A percentile compares a stretch with the other conserved stretches of the same genome.
These are phyloP conservation scores for Alternaria ventricosa DNA, from an alignment of 2,329 filamentous ascomycete genomes.

Conservation along the genomic window DNA sequence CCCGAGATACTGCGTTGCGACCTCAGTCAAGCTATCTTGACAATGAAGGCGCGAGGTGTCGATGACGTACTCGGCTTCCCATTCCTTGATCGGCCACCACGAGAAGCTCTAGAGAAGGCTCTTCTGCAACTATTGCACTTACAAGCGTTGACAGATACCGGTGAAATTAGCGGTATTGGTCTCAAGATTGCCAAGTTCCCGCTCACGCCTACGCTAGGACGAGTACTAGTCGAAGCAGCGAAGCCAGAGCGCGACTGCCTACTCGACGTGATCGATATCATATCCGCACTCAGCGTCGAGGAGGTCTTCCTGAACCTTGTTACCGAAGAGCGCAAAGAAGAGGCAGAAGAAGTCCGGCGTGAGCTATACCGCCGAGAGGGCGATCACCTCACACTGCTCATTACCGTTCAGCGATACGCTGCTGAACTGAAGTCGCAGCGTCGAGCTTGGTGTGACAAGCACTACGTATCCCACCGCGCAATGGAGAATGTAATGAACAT, in stretches of 20 bases:
- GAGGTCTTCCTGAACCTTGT: slow-evolving; percentile 67
- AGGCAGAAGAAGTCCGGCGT: slow-evolving; percentile 61
- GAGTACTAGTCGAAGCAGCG: slow-evolving; percentile 82
- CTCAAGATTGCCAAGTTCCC: slow-evolving; percentile 82
- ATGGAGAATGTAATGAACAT: slow-evolving; percentile 72
- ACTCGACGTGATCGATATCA: slow-evolving; percentile 84
- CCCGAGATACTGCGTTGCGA: slow-evolving; percentile 94
- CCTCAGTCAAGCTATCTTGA: slow-evolving; percentile 82
- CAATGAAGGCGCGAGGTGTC: slow-evolving; percentile 91
- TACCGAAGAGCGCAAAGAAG: slow-evolving; percentile 66
- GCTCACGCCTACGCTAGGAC: slow-evolving; percentile 78
- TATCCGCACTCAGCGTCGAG: slow-evolving; percentile 69
- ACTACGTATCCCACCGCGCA: slow-evolving; percentile 66
- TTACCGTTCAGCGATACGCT: slow-evolving; percentile 66
- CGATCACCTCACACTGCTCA: slow-evolving; percentile 68
- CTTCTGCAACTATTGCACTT: slow-evolving; percentile 81
- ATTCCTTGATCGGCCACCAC: slow-evolving; percentile 79
- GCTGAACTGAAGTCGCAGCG: slow-evolving; percentile 64
- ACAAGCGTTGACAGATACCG: slow-evolving; percentile 74
- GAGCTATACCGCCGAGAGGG: slow-evolving; percentile 66
- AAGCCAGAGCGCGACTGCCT: slow-evolving; percentile 75
- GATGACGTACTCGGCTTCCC: slow-evolving; percentile 83
- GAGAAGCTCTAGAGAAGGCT: slow-evolving; percentile 80
- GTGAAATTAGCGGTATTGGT: slow-evolving; percentile 75
- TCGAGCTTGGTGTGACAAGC: slow-evolving; percentile 65